Percentiles rank a stretch among this genome's conserved stretches.
These are phyloP conservation scores for Sugiyamaella smithiae DNA, from an alignment of 805 yeast species.

Conservation along the genomic window DNA sequence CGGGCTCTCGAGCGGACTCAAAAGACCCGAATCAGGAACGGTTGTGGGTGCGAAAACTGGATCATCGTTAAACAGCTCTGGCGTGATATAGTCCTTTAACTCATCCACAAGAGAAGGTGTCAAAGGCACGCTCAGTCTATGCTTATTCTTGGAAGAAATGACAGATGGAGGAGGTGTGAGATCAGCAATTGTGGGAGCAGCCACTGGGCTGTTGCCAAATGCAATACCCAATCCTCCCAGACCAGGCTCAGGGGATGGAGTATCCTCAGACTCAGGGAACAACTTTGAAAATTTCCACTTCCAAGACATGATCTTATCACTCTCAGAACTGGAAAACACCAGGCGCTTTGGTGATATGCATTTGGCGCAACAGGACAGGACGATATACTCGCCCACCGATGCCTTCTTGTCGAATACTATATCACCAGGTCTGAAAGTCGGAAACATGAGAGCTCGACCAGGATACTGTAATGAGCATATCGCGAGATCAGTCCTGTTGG, in stretches of 20 bases:
- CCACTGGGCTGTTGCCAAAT: not conserved
- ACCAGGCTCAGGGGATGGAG: not conserved
- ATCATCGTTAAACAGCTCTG: slow-evolving; percentile 7
- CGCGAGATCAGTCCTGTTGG: slow-evolving; percentile 16
- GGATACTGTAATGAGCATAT: slow-evolving; percentile 25
- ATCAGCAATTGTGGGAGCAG: slow-evolving; percentile 4
- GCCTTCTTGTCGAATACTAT: slow-evolving; percentile 1
- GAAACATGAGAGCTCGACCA: slow-evolving; percentile 25
- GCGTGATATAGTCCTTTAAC: slow-evolving; percentile 16
- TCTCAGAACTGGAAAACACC: not conserved
- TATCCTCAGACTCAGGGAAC: not conserved
- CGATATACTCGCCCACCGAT: not conserved
- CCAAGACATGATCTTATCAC: slow-evolving; percentile 14
- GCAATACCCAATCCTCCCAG: slow-evolving; percentile 9
- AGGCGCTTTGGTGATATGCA: slow-evolving; percentile 1
- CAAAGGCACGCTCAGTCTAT: slow-evolving; percentile 11
- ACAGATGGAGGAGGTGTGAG: not conserved
- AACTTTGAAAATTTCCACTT: slow-evolving; percentile 13
- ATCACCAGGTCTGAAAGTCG: slow-evolving; percentile 20
- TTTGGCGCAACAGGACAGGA: slow-evolving; percentile 10
- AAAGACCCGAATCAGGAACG: not conserved
- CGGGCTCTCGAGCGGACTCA: not conserved
- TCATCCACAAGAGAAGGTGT: slow-evolving; percentile 18
- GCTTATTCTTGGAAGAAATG: slow-evolving; percentile 1
- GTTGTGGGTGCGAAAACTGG: not conserved